Conservation (phyloP, 495 filamentous ascomycete species). For the Neurospora sp. region DNA sequence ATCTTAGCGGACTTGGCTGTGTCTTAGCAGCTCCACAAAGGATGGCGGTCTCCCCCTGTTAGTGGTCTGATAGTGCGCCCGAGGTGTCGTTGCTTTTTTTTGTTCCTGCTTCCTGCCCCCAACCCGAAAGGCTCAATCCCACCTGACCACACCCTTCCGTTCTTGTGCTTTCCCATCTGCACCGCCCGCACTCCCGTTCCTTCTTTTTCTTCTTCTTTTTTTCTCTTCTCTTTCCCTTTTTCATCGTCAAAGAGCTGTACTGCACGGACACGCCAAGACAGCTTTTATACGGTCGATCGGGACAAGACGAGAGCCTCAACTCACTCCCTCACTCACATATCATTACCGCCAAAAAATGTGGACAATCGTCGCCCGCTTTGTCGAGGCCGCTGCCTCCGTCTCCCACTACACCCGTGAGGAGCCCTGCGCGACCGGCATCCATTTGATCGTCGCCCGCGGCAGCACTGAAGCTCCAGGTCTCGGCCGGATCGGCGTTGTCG, state of each 20-base stretch:
- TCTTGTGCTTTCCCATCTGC: neutral
- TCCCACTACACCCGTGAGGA: neutral
- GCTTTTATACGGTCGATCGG: neutral
- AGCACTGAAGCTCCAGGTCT: conserved; percentile 1
- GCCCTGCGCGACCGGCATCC: conserved; percentile 6
- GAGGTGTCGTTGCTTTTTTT: no score
- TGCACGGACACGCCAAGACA: neutral
- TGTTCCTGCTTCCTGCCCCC: neutral
- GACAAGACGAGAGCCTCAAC: neutral
- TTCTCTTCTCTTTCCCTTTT: neutral
- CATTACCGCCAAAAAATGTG: neutral
- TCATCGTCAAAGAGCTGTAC: neutral
- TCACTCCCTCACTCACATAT: neutral
- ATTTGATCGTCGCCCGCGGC: conserved; percentile 13
- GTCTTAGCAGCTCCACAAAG: neutral
- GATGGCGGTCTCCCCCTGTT: neutral
- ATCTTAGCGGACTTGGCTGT: neutral
- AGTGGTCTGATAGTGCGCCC: neutral
- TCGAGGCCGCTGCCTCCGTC: neutral
- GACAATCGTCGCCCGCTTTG: neutral
- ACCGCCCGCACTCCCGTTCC: neutral
- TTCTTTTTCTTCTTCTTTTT: neutral
- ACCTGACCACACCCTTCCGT: neutral
- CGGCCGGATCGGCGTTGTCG: conserved; percentile 8
- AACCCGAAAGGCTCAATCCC: neutral